Evolutionary conservation across 441 rosid species (phyloP).

Genomic region (Gossypium aridum): DNA sequence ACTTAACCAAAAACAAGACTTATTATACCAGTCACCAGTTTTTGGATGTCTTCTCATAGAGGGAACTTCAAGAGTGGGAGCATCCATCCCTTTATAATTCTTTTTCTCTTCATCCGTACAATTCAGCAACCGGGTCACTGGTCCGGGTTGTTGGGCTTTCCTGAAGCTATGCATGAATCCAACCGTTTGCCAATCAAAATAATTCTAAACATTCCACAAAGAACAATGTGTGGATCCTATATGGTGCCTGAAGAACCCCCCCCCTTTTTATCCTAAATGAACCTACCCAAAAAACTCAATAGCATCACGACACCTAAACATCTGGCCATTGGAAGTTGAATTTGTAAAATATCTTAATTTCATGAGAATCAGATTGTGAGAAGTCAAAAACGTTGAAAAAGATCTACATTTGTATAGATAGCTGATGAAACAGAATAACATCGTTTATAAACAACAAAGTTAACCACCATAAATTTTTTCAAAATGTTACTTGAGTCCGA

Average conservation of each 20-base stretch:
- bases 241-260: slow-evolving; percentile 35
- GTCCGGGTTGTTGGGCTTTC: slow-evolving; percentile 87
- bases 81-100: slow-evolving; percentile 78
- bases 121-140: slow-evolving; percentile 78
- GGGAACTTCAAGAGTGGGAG: slow-evolving; percentile 86
- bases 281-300: slow-evolving; percentile 20
- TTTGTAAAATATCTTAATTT: slow-evolving; percentile 31
- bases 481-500: too few relatives aligned
- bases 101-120: slow-evolving; percentile 84
- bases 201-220: slow-evolving; percentile 89
- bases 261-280: slow-evolving; percentile 28
- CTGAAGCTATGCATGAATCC: slow-evolving; percentile 88
- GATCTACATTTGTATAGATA: not conserved
- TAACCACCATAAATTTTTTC: too few relatives aligned
- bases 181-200: slow-evolving; percentile 98
- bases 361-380: slow-evolving; percentile 11
- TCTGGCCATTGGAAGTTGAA: slow-evolving; percentile 31
- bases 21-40: slow-evolving; percentile 78
- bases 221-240: slow-evolving; percentile 91
- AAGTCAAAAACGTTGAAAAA: slow-evolving; percentile 33
- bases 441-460: not conserved
- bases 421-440: not conserved
- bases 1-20: not conserved
- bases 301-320: slow-evolving; percentile 24
- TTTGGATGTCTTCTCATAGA: slow-evolving; percentile 92